phyloP scores from a whole-genome alignment of 192 early-diverging fungal genomes.

The Mortierella alpina region DNA sequence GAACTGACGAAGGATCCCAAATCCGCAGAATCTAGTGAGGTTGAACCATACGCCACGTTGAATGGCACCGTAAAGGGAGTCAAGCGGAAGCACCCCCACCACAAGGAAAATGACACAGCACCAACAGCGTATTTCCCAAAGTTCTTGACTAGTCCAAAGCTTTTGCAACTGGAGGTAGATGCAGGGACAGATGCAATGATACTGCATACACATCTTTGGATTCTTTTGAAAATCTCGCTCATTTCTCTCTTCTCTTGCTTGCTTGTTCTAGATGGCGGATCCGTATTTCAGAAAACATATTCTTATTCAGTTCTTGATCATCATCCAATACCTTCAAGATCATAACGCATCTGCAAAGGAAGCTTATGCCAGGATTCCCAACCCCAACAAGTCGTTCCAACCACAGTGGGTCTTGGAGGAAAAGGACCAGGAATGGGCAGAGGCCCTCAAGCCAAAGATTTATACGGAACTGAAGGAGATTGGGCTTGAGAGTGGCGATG shows the following conservation, averaged over 20 bases:
- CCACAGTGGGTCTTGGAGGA: conserved; percentile 53
- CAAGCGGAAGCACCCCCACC: conserved; percentile 23
- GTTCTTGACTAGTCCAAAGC: conserved; percentile 75
- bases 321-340: conserved; percentile 78
- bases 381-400: conserved; percentile 70
- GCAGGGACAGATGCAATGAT: background rate
- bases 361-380: conserved; percentile 56
- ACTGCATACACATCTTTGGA: background rate
- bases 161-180: conserved; percentile 79
- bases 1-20: too few relatives aligned
- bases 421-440: conserved; percentile 66
- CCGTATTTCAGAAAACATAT: conserved; percentile 87
- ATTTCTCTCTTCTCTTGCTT: background rate
- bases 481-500: conserved; percentile 64
- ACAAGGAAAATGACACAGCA: background rate
- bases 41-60: too few relatives aligned
- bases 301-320: conserved; percentile 88
- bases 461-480: conserved; percentile 62
- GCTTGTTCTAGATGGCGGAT: conserved; percentile 74
- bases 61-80: too few relatives aligned
- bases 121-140: conserved; percentile 69
- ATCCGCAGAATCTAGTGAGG: too few relatives aligned
- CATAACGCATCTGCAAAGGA: conserved; percentile 58
- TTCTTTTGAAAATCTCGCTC: background rate
- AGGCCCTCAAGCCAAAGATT: conserved; percentile 57